A percentile compares a stretch with the other conserved stretches of the same genome.
These are phyloP conservation scores for Angomonas deanei DNA, from an alignment of 208 protist genomes.

Conservation along the genomic window DNA sequence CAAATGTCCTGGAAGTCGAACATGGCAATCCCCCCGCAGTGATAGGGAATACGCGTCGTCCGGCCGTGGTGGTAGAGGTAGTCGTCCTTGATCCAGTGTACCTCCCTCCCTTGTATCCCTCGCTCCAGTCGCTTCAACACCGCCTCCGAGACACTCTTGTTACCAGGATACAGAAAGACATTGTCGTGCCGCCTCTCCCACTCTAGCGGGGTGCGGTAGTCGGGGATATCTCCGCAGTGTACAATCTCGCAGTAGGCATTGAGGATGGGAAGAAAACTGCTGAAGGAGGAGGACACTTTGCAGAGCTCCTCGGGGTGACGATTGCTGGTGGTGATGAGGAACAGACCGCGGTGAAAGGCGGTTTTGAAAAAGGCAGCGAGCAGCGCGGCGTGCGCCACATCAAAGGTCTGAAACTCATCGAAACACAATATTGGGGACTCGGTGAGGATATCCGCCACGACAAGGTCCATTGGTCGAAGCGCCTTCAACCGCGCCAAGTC, in stretches of 20 bases:
- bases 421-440: slow-evolving; percentile 88
- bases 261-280: slow-evolving; percentile 48
- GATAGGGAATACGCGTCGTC: slow-evolving; percentile 51
- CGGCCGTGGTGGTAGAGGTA: slow-evolving; percentile 65
- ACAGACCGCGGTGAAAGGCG: slow-evolving; percentile 65
- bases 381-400: slow-evolving; percentile 79
- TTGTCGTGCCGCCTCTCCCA: slow-evolving; percentile 33
- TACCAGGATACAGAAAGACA: slow-evolving; percentile 65
- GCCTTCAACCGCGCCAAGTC: slow-evolving; percentile 10
- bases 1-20: slow-evolving; percentile 84
- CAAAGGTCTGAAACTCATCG: slow-evolving; percentile 91
- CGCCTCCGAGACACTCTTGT: slow-evolving; percentile 27
- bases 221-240: slow-evolving; percentile 35
- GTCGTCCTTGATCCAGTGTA: slow-evolving; percentile 39
- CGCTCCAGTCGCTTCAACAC: slow-evolving; percentile 53
- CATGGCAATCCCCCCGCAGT: slow-evolving; percentile 60
- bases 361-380: slow-evolving; percentile 71
- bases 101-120: slow-evolving; percentile 15
- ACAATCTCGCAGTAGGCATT: slow-evolving; percentile 63
- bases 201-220: slow-evolving; percentile 46
- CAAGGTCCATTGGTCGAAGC: slow-evolving; percentile 58
- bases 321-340: slow-evolving; percentile 86
- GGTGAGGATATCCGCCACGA: slow-evolving; percentile 57
- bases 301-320: slow-evolving; percentile 74
- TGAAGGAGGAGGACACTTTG: slow-evolving; percentile 58